A percentile compares a stretch with the other conserved stretches of the same genome.
These are phyloP conservation scores for Saitozyma podzolica DNA, from an alignment of 768 basidiomycete genomes.

Conservation along the genomic window DNA sequence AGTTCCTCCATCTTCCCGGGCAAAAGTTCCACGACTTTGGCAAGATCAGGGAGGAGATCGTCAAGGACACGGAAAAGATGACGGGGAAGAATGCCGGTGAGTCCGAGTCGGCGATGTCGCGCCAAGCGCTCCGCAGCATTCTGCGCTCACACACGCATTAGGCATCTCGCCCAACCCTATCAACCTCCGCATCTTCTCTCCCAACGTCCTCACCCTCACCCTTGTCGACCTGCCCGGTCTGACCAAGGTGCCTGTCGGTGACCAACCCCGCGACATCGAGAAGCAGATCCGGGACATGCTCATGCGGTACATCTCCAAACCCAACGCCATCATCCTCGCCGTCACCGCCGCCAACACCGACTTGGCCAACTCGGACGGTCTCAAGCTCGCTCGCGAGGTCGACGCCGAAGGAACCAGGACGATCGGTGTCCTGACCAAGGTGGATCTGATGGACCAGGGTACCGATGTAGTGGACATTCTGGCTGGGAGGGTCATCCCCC, in stretches of 20 bases:
- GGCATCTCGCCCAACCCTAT: slow-evolving; percentile 97
- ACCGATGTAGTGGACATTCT: slow-evolving; percentile 99
- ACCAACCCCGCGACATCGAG: slow-evolving; percentile 96
- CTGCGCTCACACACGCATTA: slow-evolving; percentile 25
- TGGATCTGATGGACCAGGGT: slow-evolving; percentile 97
- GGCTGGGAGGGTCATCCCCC: slow-evolving; percentile 92
- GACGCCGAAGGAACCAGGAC: slow-evolving; percentile 96
- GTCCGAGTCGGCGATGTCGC: slow-evolving; percentile 15
- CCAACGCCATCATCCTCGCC: slow-evolving; percentile 93
- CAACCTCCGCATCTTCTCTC: slow-evolving; percentile 95
- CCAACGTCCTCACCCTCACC: slow-evolving; percentile 94
- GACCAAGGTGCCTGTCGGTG: slow-evolving; percentile 89
- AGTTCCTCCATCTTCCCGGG: slow-evolving; percentile 89
- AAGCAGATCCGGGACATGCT: slow-evolving; percentile 97
- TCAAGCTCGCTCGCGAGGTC: slow-evolving; percentile 93
- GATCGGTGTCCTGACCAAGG: slow-evolving; percentile 97
- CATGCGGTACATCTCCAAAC: slow-evolving; percentile 88
- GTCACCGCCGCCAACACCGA: slow-evolving; percentile 95
- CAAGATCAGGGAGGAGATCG: slow-evolving; percentile 94
- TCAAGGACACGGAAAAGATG: slow-evolving; percentile 96
- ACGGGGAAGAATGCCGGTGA: slow-evolving; percentile 88
- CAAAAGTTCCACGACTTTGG: slow-evolving; percentile 98
- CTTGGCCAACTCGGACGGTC: slow-evolving; percentile 96
- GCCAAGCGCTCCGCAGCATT: not conserved
- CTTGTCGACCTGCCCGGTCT: slow-evolving; percentile 96